Conservation (phyloP, 495 filamentous ascomycete species). For the Chaetomium cochliodes region DNA sequence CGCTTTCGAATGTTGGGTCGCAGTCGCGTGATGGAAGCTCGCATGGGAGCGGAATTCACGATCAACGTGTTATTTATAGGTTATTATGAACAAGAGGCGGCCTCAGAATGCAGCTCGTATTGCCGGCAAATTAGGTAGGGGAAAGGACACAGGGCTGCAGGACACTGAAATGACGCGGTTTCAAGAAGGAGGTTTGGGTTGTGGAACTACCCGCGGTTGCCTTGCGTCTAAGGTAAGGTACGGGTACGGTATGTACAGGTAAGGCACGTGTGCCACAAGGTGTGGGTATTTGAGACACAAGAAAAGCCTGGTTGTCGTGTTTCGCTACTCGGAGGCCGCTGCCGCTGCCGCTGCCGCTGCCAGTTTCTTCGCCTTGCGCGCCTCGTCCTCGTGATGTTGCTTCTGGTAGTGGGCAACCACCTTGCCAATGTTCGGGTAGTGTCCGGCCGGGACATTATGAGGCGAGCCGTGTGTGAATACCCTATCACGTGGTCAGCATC, state of each 20-base stretch:
- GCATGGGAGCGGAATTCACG: conserved; percentile 13
- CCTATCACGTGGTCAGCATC: conserved; percentile 40
- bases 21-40: not conserved
- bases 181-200: conserved; percentile 15
- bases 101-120: not conserved
- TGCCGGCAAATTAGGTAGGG: not conserved
- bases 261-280: conserved; percentile 32
- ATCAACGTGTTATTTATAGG: not conserved
- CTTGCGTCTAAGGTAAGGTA: conserved; percentile 15
- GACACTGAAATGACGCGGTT: conserved; percentile 1
- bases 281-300: conserved; percentile 17
- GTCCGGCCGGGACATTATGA: conserved; percentile 48
- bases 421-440: conserved; percentile 44
- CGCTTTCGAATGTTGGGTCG: conserved; percentile 1
- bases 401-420: conserved; percentile 50
- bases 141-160: not conserved
- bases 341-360: conserved; percentile 17
- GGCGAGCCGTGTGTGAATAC: conserved; percentile 45
- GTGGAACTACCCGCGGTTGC: conserved; percentile 23
- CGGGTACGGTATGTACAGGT: conserved; percentile 14
- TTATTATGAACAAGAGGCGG: not conserved
- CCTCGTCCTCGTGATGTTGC: conserved; percentile 48
- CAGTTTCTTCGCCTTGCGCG: conserved; percentile 46
- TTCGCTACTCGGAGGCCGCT: conserved; percentile 26
- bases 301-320: conserved; percentile 9